phyloP scores from a whole-genome alignment of 805 yeast genomes.

The Ogataea populi-albae region DNA sequence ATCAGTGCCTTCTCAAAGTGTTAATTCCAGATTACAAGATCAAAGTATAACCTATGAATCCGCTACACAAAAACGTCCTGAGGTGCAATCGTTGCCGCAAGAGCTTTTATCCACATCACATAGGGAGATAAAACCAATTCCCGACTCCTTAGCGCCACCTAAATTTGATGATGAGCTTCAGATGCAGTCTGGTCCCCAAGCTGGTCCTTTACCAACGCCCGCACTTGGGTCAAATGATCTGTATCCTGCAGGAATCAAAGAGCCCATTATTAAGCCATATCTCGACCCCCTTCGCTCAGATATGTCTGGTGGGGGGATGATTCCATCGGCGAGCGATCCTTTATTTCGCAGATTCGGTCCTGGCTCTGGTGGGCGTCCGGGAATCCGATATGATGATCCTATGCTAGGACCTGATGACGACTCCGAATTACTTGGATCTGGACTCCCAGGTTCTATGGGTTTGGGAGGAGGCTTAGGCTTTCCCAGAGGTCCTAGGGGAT shows the following conservation, averaged over 20 bases:
- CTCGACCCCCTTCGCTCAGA: slow-evolving; percentile 37
- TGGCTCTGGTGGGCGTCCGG: slow-evolving; percentile 37
- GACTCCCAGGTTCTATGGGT: slow-evolving; percentile 42
- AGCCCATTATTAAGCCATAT: slow-evolving; percentile 43
- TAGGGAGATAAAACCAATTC: slow-evolving; percentile 20
- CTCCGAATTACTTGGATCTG: slow-evolving; percentile 42
- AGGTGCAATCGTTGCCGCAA: too few species aligned
- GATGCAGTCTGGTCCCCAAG: slow-evolving; percentile 18
- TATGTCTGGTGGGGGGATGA: slow-evolving; percentile 48
- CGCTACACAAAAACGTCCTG: too few species aligned
- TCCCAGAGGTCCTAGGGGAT: slow-evolving; percentile 14
- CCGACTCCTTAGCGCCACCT: slow-evolving; percentile 40
- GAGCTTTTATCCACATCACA: too few species aligned
- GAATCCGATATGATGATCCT: slow-evolving; percentile 55
- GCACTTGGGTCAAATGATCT: slow-evolving; percentile 50
- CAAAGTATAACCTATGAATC: too few species aligned
- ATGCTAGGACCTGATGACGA: slow-evolving; percentile 43
- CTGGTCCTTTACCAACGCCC: slow-evolving; percentile 7
- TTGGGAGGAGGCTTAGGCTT: slow-evolving; percentile 14
- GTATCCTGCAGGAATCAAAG: slow-evolving; percentile 39
- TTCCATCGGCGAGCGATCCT: slow-evolving; percentile 51
- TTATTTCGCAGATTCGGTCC: slow-evolving; percentile 34
- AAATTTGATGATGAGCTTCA: slow-evolving; percentile 54
- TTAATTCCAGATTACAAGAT: too few species aligned
- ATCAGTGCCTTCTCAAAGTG: too few species aligned